Percentiles rank a stretch among this genome's conserved stretches.
Conservation (phyloP, 306 rosid genomes). For the Lathyrus sativus region DNA sequence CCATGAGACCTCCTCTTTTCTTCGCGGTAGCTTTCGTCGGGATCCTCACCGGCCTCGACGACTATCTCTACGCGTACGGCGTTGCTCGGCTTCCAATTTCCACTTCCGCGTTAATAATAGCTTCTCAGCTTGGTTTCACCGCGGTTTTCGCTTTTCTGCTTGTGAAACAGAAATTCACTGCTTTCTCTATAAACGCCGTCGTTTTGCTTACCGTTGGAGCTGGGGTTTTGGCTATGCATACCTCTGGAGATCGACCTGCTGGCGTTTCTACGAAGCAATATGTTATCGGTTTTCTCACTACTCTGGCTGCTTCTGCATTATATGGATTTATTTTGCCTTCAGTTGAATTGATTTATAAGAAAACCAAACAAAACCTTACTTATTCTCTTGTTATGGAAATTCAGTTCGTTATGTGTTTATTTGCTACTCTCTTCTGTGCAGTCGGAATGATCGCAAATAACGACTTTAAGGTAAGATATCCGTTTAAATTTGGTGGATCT, state of each 20-base stretch:
- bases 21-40: constrained; percentile 52
- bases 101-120: constrained; percentile 59
- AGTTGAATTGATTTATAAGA: constrained; percentile 62
- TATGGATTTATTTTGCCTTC: constrained; percentile 80
- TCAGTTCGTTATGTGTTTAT: constrained; percentile 62
- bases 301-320: constrained; percentile 59
- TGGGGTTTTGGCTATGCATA: constrained; percentile 62
- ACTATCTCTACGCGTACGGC: constrained; percentile 71
- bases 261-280: constrained; percentile 67
- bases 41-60: constrained; percentile 60
- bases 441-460: constrained; percentile 73
- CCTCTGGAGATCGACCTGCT: constrained; percentile 61
- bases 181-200: constrained; percentile 59
- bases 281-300: constrained; percentile 55
- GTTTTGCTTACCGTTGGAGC: constrained; percentile 65
- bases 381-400: constrained; percentile 74
- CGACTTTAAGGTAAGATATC: constrained; percentile 61
- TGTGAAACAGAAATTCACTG: constrained; percentile 65
- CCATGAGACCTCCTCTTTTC: constrained; percentile 50
- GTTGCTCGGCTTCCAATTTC: constrained; percentile 65
- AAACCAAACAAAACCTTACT: constrained; percentile 56
- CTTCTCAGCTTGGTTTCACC: constrained; percentile 72
- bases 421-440: constrained; percentile 63
- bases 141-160: constrained; percentile 54
- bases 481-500: too few species aligned